Conservation (phyloP, 768 basidiomycete genomes). For the Leucosporidium yakuticum region DNA sequence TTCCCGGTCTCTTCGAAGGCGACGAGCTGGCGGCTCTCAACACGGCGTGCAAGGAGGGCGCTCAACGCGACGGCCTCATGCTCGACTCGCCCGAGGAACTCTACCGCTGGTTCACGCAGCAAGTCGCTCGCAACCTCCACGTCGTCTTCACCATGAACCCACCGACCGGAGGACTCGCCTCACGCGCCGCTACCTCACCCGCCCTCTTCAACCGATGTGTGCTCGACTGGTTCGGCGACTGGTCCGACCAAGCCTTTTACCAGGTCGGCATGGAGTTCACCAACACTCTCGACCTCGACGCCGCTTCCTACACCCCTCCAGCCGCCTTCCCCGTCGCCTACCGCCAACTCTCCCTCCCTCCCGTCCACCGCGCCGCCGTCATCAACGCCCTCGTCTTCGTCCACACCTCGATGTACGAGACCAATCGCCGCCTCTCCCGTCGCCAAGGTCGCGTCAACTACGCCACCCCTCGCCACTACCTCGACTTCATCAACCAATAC, state of each 20-base stretch:
- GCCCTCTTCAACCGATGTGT: constrained; percentile 99
- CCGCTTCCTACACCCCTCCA: constrained; percentile 72
- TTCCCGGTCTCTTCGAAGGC: constrained; percentile 99
- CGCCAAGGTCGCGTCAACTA: constrained; percentile 94
- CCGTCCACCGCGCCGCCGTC: constrained; percentile 79
- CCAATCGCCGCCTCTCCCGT: constrained; percentile 81
- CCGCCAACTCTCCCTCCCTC: constrained; percentile 75
- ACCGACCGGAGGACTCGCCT: constrained; percentile 89
- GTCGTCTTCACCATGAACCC: constrained; percentile 99
- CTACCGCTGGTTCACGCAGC: constrained; percentile 97
- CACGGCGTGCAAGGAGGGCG: constrained; percentile 99
- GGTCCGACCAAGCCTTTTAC: constrained; percentile 97
- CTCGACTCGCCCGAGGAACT: constrained; percentile 95
- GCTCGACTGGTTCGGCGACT: constrained; percentile 98
- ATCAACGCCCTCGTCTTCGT: constrained; percentile 90
- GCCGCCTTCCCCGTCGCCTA: constrained; percentile 82
- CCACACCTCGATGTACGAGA: constrained; percentile 78
- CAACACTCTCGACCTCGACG: constrained; percentile 82
- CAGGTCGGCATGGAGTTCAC: constrained; percentile 98
- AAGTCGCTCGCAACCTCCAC: constrained; percentile 95
- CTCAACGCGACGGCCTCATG: constrained; percentile 97
- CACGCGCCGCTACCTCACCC: constrained; percentile 92
- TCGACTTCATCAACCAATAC: constrained; percentile 98
- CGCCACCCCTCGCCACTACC: constrained; percentile 93
- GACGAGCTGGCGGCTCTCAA: constrained; percentile 96